These are phyloP conservation scores for Moesziomyces sp. DNA, from an alignment of 1,284 basidiomycete genomes.

Conservation along the genomic window DNA sequence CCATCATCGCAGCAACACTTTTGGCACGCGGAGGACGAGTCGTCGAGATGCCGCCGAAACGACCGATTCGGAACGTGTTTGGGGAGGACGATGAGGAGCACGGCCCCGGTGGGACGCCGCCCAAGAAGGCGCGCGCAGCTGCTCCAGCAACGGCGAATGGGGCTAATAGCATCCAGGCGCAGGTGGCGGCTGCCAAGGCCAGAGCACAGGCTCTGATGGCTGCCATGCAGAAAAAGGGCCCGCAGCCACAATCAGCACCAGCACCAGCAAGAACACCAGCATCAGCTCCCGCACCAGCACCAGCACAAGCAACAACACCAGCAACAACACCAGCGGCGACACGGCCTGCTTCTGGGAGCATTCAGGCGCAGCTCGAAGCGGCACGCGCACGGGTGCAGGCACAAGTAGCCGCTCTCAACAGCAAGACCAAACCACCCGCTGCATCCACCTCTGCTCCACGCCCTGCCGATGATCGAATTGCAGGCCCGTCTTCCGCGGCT, in stretches of 20 bases:
- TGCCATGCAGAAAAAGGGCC: constrained; percentile 28
- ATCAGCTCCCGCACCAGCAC: neutral
- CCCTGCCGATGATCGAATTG: neutral
- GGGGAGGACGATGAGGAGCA: constrained; percentile 40
- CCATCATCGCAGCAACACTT: neutral
- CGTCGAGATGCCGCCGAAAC: constrained; percentile 37
- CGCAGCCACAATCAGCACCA: neutral
- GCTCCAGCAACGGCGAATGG: constrained; percentile 9
- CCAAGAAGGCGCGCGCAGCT: constrained; percentile 28
- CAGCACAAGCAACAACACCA: neutral
- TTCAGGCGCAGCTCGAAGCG: constrained; percentile 55
- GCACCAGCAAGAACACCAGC: neutral
- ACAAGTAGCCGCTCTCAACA: constrained; percentile 32
- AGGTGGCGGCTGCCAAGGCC: constrained; percentile 53
- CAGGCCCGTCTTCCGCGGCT: neutral
- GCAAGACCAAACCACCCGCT: constrained; percentile 10
- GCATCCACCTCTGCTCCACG: neutral
- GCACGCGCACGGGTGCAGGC: constrained; percentile 49
- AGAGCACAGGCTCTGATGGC: constrained; percentile 45
- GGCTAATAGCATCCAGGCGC: constrained; percentile 41
- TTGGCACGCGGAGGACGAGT: too few relatives aligned
- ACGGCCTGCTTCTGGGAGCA: constrained; percentile 4
- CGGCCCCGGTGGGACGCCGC: constrained; percentile 15
- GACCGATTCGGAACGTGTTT: constrained; percentile 45
- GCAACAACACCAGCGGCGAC: neutral